phyloP scores from a whole-genome alignment of 2,329 filamentous ascomycete species.

The Dothideomycetes sp. region DNA sequence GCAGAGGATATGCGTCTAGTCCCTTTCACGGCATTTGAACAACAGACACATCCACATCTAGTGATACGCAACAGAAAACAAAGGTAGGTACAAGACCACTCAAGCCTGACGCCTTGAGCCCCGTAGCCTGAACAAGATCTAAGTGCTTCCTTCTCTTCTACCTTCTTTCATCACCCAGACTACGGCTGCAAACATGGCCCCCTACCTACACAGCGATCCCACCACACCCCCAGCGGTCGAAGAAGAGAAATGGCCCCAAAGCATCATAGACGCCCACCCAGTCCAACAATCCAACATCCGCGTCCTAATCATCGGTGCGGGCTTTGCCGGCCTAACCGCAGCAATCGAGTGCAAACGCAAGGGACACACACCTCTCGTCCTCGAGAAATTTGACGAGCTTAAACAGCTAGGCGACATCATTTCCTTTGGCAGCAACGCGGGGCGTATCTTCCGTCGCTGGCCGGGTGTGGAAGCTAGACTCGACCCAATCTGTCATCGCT shows the following conservation, averaged over 20 bases:
- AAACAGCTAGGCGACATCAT: slow-evolving; percentile 53
- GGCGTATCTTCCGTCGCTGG: slow-evolving; percentile 51
- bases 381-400: slow-evolving; percentile 46
- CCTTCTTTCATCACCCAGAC: too few relatives aligned
- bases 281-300: background rate
- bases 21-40: too few relatives aligned
- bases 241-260: background rate
- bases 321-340: slow-evolving; percentile 51
- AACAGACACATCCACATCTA: too few relatives aligned
- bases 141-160: too few relatives aligned
- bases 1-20: too few relatives aligned
- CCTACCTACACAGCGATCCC: background rate
- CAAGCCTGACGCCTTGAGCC: too few relatives aligned
- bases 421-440: slow-evolving; percentile 49
- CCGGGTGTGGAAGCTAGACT: slow-evolving; percentile 11
- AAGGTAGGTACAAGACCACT: too few relatives aligned
- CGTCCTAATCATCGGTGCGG: slow-evolving; percentile 27
- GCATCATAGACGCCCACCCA: background rate
- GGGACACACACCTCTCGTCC: slow-evolving; percentile 48
- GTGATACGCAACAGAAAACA: too few relatives aligned
- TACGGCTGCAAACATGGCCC: background rate
- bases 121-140: too few relatives aligned
- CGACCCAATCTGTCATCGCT: slow-evolving; percentile 21
- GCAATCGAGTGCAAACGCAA: slow-evolving; percentile 53
- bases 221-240: background rate